A percentile compares a stretch with the other conserved stretches of the same genome.
Conservation (phyloP, 345 rosid genomes). For the Linum trigynum region DNA sequence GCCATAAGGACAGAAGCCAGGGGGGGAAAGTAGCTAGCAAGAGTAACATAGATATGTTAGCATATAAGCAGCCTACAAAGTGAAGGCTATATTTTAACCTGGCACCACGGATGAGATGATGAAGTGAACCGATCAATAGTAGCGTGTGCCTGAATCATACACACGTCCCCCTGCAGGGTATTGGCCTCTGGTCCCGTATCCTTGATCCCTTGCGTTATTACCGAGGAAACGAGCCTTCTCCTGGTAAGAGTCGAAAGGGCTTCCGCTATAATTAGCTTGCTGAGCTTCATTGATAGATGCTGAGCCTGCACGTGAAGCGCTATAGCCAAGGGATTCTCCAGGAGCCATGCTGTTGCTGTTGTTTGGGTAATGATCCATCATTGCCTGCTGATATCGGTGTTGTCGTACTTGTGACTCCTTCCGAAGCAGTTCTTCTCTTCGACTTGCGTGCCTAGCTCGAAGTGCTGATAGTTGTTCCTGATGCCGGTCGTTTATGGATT, state of each 20-base stretch:
- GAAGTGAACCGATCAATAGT: neutral
- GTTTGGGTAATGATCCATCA: constrained; percentile 33
- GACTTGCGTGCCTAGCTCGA: constrained; percentile 51
- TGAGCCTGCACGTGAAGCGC: constrained; percentile 22
- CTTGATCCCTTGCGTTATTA: constrained; percentile 39
- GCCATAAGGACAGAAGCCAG: too few relatives aligned
- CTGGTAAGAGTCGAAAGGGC: constrained; percentile 43
- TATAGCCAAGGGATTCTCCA: constrained; percentile 39
- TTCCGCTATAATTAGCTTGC: constrained; percentile 33
- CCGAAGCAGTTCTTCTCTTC: constrained; percentile 57
- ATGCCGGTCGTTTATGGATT: constrained; percentile 50
- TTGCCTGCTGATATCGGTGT: constrained; percentile 46
- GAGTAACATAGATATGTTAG: neutral
- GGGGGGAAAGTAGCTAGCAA: neutral
- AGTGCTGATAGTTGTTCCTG: constrained; percentile 61
- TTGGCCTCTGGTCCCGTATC: constrained; percentile 54
- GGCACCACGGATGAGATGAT: too few relatives aligned
- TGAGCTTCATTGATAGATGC: constrained; percentile 40
- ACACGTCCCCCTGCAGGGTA: constrained; percentile 46
- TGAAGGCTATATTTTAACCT: too few relatives aligned
- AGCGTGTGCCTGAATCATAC: constrained; percentile 47
- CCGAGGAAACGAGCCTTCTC: constrained; percentile 49
- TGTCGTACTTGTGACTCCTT: constrained; percentile 58
- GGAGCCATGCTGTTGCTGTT: constrained; percentile 26
- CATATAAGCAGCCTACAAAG: constrained; percentile 19